phyloP scores from a whole-genome alignment of 768 basidiomycete species.

The Pleurotus salmoneostramineus region DNA sequence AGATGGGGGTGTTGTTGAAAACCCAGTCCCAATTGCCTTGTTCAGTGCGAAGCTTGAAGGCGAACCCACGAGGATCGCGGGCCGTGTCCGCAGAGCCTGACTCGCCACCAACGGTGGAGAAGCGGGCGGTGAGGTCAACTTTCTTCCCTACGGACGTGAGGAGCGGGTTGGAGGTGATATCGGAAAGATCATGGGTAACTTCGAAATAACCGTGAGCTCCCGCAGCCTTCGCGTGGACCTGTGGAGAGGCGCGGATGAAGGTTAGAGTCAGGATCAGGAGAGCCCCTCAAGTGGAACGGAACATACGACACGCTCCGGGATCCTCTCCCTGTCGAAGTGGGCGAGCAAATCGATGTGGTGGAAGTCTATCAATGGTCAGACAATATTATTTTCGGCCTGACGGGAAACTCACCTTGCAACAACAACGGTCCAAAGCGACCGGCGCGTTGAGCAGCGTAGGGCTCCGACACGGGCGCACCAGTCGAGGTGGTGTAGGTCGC shows the following conservation, averaged over 20 bases:
- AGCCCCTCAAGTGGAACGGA: neutral
- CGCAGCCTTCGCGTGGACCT: constrained; percentile 91
- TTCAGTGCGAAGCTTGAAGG: constrained; percentile 83
- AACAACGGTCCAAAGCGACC: constrained; percentile 80
- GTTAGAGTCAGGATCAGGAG: constrained; percentile 22
- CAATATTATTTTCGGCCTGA: too few species aligned
- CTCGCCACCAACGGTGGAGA: constrained; percentile 93
- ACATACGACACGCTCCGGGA: constrained; percentile 89
- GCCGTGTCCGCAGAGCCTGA: constrained; percentile 88
- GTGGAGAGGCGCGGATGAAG: too few species aligned
- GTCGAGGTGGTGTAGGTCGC: constrained; percentile 83
- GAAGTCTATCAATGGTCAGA: constrained; percentile 54
- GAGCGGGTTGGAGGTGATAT: constrained; percentile 61
- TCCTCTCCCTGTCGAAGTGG: constrained; percentile 93
- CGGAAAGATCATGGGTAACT: constrained; percentile 81
- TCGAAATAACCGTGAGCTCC: constrained; percentile 94
- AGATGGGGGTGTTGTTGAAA: constrained; percentile 89
- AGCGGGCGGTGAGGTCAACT: constrained; percentile 75
- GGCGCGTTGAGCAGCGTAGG: constrained; percentile 76
- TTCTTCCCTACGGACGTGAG: constrained; percentile 51
- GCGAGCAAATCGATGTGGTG: constrained; percentile 87
- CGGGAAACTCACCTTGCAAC: constrained; percentile 59
- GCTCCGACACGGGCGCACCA: constrained; percentile 72
- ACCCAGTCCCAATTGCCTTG: constrained; percentile 94
- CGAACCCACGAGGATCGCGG: constrained; percentile 92